Evolutionary conservation across 169 alveolate species (phyloP).

Genomic region (Amoebophrya sp.): DNA sequence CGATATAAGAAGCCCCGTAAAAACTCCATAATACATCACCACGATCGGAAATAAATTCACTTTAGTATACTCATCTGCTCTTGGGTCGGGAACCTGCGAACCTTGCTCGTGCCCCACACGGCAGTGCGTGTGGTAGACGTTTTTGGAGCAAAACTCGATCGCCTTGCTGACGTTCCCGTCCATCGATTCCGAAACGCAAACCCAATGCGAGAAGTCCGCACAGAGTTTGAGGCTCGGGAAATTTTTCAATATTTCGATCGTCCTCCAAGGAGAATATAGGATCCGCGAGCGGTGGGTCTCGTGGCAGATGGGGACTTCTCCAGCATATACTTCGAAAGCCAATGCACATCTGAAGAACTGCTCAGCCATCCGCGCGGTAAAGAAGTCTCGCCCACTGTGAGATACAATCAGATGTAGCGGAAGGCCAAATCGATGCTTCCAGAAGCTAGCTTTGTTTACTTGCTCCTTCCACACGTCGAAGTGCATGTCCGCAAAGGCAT

Average conservation of each 20-base stretch:
- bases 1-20: too few relatives aligned
- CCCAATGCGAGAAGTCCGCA: conserved; percentile 13
- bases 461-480: not conserved
- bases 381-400: not conserved
- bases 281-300: conserved; percentile 1
- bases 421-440: not conserved
- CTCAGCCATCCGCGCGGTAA: not conserved
- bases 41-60: too few relatives aligned
- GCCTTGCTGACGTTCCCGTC: not conserved
- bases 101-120: conserved; percentile 4
- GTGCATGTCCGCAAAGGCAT: not conserved
- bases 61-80: not conserved
- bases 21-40: too few relatives aligned
- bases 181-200: not conserved
- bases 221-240: not conserved
- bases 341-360: not conserved
- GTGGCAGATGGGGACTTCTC: not conserved
- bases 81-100: not conserved
- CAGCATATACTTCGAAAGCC: not conserved
- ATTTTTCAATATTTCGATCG: not conserved
- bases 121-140: conserved; percentile 25
- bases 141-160: too few relatives aligned
- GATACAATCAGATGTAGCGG: not conserved
- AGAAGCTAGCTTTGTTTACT: not conserved
- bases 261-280: not conserved